Evolutionary conservation across 805 yeast genomes (phyloP).

Genomic region (Hyphopichia homilentoma): DNA sequence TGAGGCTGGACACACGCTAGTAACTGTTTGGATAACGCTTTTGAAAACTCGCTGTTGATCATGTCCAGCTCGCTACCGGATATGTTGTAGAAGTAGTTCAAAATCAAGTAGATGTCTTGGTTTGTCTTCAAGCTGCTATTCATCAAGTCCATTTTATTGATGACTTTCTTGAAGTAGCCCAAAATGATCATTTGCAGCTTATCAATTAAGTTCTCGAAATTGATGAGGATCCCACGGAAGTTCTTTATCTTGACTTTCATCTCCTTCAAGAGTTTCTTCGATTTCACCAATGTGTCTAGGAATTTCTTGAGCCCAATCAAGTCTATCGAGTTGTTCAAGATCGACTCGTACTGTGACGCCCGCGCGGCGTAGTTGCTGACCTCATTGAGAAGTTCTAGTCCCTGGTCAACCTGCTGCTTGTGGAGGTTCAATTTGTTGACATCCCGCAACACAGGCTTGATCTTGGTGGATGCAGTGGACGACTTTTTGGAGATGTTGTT

Average conservation of each 20-base stretch:
- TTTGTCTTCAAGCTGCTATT: slow-evolving; percentile 35
- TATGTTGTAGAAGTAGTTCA: slow-evolving; percentile 39
- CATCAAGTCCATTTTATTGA: slow-evolving; percentile 39
- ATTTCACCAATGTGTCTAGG: slow-evolving; percentile 28
- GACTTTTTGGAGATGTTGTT: slow-evolving; percentile 51
- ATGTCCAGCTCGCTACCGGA: slow-evolving; percentile 15
- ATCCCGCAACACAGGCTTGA: slow-evolving; percentile 68
- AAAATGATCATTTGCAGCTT: slow-evolving; percentile 55
- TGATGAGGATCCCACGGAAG: slow-evolving; percentile 65
- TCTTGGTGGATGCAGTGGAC: slow-evolving; percentile 52
- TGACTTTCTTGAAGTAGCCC: slow-evolving; percentile 41
- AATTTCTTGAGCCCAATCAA: slow-evolving; percentile 36
- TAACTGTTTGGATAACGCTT: slow-evolving; percentile 7
- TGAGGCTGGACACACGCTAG: slow-evolving; percentile 28
- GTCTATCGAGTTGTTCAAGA: slow-evolving; percentile 32
- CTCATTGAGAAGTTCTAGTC: slow-evolving; percentile 48
- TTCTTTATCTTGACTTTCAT: slow-evolving; percentile 42
- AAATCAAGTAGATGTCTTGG: slow-evolving; percentile 39
- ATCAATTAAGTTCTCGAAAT: slow-evolving; percentile 52
- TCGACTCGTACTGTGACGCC: slow-evolving; percentile 38
- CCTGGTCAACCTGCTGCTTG: slow-evolving; percentile 55
- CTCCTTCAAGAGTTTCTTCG: slow-evolving; percentile 45
- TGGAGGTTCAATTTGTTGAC: slow-evolving; percentile 54
- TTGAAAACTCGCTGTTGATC: slow-evolving; percentile 13
- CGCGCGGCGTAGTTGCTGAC: slow-evolving; percentile 48